Percentiles rank a stretch among this genome's conserved stretches.
phyloP scores from a whole-genome alignment of 2,329 filamentous ascomycete genomes.

The Lithohypha guttulata region DNA sequence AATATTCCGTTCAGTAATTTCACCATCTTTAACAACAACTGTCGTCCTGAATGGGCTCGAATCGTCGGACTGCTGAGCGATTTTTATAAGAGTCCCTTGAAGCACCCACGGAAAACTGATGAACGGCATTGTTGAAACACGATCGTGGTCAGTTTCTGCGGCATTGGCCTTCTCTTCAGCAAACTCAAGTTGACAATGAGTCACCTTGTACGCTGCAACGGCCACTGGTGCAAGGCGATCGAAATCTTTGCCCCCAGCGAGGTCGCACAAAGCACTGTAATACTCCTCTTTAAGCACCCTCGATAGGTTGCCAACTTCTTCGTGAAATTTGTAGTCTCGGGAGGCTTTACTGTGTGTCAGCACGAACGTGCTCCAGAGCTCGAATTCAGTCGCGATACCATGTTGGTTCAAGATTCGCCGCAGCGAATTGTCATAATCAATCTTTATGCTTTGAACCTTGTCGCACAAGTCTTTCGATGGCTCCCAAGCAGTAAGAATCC shows the following conservation, averaged over 20 bases:
- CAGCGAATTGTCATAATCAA: constrained; percentile 64
- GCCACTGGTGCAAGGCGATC: constrained; percentile 58
- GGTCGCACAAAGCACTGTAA: constrained; percentile 53
- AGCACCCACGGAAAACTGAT: constrained; percentile 96
- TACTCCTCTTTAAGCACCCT: constrained; percentile 58
- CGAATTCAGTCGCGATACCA: constrained; percentile 76
- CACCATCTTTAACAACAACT: not conserved
- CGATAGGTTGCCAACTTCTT: constrained; percentile 64
- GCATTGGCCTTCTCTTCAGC: constrained; percentile 38
- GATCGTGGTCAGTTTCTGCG: constrained; percentile 11
- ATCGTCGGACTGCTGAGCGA: constrained; percentile 42
- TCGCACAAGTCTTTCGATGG: constrained; percentile 46
- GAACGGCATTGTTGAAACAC: constrained; percentile 53
- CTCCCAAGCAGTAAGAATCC: constrained; percentile 56
- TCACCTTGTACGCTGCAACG: constrained; percentile 79
- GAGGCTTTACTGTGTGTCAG: constrained; percentile 61
- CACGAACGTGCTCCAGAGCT: constrained; percentile 80
- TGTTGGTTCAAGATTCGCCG: constrained; percentile 75
- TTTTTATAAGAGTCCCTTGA: constrained; percentile 55
- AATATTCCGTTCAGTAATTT: not conserved
- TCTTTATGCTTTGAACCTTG: constrained; percentile 57
- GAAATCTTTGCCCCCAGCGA: constrained; percentile 51
- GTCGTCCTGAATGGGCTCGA: constrained; percentile 31
- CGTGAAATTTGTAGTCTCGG: constrained; percentile 75
- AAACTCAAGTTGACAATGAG: constrained; percentile 55